These are phyloP conservation scores for Medicago lupulina DNA, from an alignment of 306 rosid species.

Conservation along the genomic window DNA sequence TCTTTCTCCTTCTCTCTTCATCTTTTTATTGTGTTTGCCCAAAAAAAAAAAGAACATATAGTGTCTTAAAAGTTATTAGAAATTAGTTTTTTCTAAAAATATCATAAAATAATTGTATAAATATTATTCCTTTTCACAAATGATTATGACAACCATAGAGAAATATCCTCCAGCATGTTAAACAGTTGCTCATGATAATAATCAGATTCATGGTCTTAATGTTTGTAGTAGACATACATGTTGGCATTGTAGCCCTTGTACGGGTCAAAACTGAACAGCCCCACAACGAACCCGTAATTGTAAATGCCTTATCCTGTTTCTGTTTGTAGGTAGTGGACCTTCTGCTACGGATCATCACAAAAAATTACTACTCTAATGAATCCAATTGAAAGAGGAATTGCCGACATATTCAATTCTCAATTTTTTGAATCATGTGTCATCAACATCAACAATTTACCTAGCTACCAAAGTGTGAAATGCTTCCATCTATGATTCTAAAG, in stretches of 20 bases:
- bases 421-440: not conserved
- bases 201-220: not conserved
- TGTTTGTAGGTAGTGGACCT: constrained; percentile 44
- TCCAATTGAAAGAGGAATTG: not conserved
- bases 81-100: too few species aligned
- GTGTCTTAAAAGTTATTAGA: too few species aligned
- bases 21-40: too few species aligned
- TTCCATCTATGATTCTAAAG: not conserved
- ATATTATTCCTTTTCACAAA: too few species aligned
- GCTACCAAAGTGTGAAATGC: not conserved
- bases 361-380: constrained; percentile 10
- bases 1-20: too few species aligned
- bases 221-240: constrained; percentile 3
- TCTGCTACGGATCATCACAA: constrained; percentile 14
- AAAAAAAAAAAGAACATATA: too few species aligned
- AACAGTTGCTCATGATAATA: too few species aligned
- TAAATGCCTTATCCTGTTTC: constrained; percentile 42
- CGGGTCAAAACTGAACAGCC: constrained; percentile 26
- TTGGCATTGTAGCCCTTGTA: constrained; percentile 27
- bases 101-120: too few species aligned
- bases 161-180: too few species aligned
- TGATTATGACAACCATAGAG: too few species aligned
- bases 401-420: constrained; percentile 37
- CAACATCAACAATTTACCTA: not conserved
- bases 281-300: constrained; percentile 40